These are phyloP conservation scores for Melanomma pulvis-pyrius DNA, from an alignment of 495 filamentous ascomycete species.

Conservation along the genomic window DNA sequence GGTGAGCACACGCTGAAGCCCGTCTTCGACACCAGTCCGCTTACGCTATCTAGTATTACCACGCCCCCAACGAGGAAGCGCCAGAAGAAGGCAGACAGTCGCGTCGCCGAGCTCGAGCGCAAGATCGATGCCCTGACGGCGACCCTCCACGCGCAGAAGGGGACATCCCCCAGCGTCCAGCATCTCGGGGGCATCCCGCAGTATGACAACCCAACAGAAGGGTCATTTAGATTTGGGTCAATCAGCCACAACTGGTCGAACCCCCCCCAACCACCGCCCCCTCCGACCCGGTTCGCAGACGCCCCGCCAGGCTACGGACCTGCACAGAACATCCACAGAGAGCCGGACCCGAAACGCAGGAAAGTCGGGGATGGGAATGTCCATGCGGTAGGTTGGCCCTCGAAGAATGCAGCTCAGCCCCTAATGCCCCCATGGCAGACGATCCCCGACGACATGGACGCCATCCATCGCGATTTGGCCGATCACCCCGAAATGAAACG, in stretches of 20 bases:
- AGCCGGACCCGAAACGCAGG: slow-evolving; percentile 27
- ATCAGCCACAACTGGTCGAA: slow-evolving; percentile 27
- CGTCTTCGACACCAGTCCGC: neutral
- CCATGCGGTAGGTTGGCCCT: slow-evolving; percentile 17
- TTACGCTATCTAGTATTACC: slow-evolving; percentile 53
- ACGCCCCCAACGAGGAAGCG: slow-evolving; percentile 83
- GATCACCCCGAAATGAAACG: slow-evolving; percentile 32
- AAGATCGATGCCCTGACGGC: slow-evolving; percentile 91
- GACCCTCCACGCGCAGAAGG: slow-evolving; percentile 61
- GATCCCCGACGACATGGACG: slow-evolving; percentile 38
- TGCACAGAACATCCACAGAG: slow-evolving; percentile 20
- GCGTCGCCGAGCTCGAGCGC: slow-evolving; percentile 90
- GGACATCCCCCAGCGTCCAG: slow-evolving; percentile 14
- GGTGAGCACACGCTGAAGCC: slow-evolving; percentile 40
- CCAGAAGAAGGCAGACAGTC: slow-evolving; percentile 90
- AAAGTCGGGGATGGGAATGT: slow-evolving; percentile 14
- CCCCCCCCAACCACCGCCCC: neutral
- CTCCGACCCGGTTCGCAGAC: slow-evolving; percentile 4
- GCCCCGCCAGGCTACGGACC: slow-evolving; percentile 23
- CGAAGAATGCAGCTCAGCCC: neutral
- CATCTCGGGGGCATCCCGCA: slow-evolving; percentile 6
- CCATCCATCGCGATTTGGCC: slow-evolving; percentile 32
- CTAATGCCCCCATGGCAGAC: slow-evolving; percentile 13
- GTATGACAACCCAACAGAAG: slow-evolving; percentile 11
- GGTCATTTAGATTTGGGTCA: slow-evolving; percentile 13